Base-by-base conservation (phyloP, 257 asterid species). In the Gentiana dahurica region DNA sequence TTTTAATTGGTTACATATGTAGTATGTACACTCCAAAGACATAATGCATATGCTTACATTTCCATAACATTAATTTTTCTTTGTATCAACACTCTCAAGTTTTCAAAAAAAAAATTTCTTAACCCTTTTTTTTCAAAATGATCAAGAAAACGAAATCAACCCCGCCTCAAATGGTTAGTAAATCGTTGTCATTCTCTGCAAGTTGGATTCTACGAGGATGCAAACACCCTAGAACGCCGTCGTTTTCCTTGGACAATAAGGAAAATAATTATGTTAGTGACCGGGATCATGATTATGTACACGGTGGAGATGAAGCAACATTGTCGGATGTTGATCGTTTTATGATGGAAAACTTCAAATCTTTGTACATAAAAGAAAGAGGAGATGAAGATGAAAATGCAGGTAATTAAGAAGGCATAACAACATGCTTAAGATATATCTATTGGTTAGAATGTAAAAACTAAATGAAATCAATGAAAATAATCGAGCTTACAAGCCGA, bases 301-400 rank as follows among this genome's bases (percentile, higher is more conserved):
- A 13, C 1, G 2, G 36, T 15, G 49, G 36, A 58, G 73, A 55
- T 61, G 68, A 75, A 44, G 89, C 68, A 1, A 73, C 87, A 38
- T 43, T 84, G 12, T 63, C 87, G 8, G 93, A 80, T 60, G 60
- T 84, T 60, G 89, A 84, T 67, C 73, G 71, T 13, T 88, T 85
- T 72, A 46, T 88, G 6, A 66, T 68, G 57, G 87, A 82, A 75
- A 85, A 85, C 62, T 88, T 88, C 62, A 74, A 75, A 12, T 81
- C 91, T 0, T 71, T 82, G 36, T 83, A 75, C 73, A 59, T 32
- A 10, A 64, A 75, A 37, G 81, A 72, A 51, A 38, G 32, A 11
- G 11, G 10, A 41, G 63, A 49, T 9, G 51, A 36, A 41, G 81
- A 64, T 12, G 58, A 41, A 1, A 47, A 67, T 24, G 24, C 24